phyloP scores from a whole-genome alignment of 345 rosid genomes.

The Citrus sinensis region DVS_A1.0 CM039162.1:24919001-24919500 shows the following conservation, averaged over 20 bases:
- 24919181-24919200: neutral
- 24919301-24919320: conserved; percentile 84
- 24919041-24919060: neutral
- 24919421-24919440: conserved; percentile 86
- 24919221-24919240: conserved; percentile 1
- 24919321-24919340: conserved; percentile 9
- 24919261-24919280: conserved; percentile 67
- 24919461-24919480: conserved; percentile 38
- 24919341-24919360: conserved; percentile 1
- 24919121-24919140: neutral
- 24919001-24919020: neutral
- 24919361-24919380: conserved; percentile 33
- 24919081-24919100: too few species aligned
- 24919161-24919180: neutral
- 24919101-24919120: too few species aligned
- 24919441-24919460: conserved; percentile 74
- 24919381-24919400: conserved; percentile 84
- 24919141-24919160: neutral
- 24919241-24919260: conserved; percentile 71
- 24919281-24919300: conserved; percentile 69
- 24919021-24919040: neutral
- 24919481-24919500: neutral
- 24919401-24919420: conserved; percentile 84
- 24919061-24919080: too few species aligned
- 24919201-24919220: neutral